Evolutionary conservation across 2,329 filamentous ascomycete species (phyloP).

Genomic region (Trichoderma arundinaceum): DNA sequence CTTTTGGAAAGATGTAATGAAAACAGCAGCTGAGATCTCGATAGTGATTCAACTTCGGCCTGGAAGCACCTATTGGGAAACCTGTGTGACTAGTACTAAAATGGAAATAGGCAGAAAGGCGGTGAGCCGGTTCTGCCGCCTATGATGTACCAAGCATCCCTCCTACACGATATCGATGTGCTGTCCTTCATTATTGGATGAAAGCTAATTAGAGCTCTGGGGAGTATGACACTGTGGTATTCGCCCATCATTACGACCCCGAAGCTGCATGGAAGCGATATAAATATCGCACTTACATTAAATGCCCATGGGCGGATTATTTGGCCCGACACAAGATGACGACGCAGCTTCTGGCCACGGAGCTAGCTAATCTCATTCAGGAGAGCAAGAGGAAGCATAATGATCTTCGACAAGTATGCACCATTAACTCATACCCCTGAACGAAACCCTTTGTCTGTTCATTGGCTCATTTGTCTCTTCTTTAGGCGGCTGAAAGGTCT

Average conservation of each 20-base stretch:
- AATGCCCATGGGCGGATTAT: conserved; percentile 37
- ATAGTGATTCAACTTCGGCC: too few species aligned
- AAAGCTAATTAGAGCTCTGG: not conserved
- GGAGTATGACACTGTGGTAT: not conserved
- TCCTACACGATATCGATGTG: conserved; percentile 9
- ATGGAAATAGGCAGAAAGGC: not conserved
- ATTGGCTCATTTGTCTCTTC: not conserved
- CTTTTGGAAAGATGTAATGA: too few species aligned
- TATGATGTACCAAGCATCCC: conserved; percentile 19
- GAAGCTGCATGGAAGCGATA: conserved; percentile 40
- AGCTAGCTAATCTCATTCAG: conserved; percentile 88
- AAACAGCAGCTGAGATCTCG: too few species aligned
- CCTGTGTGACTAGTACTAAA: not conserved
- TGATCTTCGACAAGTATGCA: conserved; percentile 78
- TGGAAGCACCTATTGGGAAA: not conserved
- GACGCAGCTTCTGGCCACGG: conserved; percentile 83
- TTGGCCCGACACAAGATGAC: conserved; percentile 68
- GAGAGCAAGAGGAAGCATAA: conserved; percentile 95
- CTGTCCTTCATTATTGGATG: conserved; percentile 14
- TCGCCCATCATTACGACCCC: not conserved
- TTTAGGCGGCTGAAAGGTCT: conserved; percentile 88
- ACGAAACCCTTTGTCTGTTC: too few species aligned
- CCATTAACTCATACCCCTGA: not conserved
- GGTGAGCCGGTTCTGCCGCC: conserved; percentile 26
- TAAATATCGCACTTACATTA: conserved; percentile 34